Evolutionary conservation across 352 stramenopile species (phyloP).

Genomic region (Pythium pectinolyticum): DNA sequence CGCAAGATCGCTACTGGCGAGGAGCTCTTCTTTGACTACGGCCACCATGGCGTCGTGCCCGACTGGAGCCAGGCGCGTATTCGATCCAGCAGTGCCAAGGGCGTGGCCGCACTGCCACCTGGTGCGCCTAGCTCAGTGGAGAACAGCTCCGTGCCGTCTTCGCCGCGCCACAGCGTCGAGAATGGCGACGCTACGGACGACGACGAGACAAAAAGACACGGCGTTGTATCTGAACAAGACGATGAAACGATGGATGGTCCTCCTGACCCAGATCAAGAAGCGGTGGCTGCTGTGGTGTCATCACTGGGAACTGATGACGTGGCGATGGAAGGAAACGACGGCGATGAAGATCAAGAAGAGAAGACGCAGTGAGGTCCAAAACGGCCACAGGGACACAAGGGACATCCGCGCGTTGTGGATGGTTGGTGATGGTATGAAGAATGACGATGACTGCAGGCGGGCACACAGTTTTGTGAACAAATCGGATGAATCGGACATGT

Average conservation of each 20-base stretch:
- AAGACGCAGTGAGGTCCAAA: background rate
- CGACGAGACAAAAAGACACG: background rate
- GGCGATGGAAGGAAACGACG: background rate
- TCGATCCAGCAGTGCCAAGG: conserved; percentile 14
- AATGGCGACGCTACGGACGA: background rate
- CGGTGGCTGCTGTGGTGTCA: background rate
- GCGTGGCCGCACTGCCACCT: background rate
- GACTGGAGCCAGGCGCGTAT: conserved; percentile 79
- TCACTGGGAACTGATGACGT: conserved; percentile 3
- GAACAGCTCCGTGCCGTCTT: conserved; percentile 15
- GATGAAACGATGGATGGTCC: background rate
- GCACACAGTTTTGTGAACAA: background rate
- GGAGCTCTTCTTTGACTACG: conserved; percentile 87
- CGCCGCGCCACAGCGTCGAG: conserved; percentile 9
- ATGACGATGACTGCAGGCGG: background rate
- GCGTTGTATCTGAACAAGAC: too few species aligned
- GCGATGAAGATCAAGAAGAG: background rate
- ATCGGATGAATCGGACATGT: background rate
- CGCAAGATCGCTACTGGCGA: conserved; percentile 84
- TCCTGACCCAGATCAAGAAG: background rate
- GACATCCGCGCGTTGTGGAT: background rate
- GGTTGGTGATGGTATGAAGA: too few species aligned
- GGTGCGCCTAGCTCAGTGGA: conserved; percentile 16
- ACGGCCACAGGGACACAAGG: too few species aligned
- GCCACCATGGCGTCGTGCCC: conserved; percentile 76